Conservation (phyloP, 2,329 filamentous ascomycete genomes). For the Colletotrichum sp. region DNA sequence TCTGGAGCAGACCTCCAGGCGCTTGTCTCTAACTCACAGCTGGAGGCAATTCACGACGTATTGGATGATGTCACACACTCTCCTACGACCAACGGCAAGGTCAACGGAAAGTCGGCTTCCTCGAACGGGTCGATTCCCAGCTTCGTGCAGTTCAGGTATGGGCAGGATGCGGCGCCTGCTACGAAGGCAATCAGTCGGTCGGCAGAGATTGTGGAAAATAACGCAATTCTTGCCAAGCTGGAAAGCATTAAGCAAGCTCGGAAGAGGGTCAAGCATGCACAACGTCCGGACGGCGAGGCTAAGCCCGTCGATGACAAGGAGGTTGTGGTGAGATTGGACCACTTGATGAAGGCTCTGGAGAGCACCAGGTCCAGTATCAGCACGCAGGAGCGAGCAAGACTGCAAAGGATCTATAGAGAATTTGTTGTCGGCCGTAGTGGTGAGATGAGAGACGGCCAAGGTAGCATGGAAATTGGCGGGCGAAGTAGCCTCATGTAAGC, state of each 20-base stretch:
- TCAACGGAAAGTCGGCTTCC: constrained; percentile 26
- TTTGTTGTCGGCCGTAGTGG: constrained; percentile 93
- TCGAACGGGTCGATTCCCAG: constrained; percentile 45
- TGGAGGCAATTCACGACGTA: constrained; percentile 95
- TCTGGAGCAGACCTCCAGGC: constrained; percentile 95
- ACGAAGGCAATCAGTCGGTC: constrained; percentile 50
- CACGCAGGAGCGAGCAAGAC: constrained; percentile 72
- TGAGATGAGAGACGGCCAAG: constrained; percentile 93
- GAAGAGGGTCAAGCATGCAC: constrained; percentile 45
- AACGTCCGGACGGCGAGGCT: constrained; percentile 28
- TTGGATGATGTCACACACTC: constrained; percentile 58
- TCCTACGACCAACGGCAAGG: constrained; percentile 39
- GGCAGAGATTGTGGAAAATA: constrained; percentile 72
- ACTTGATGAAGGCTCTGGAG: constrained; percentile 78
- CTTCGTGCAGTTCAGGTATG: constrained; percentile 87
- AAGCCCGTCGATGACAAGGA: constrained; percentile 57
- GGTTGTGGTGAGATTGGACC: constrained; percentile 83
- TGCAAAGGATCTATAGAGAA: constrained; percentile 86
- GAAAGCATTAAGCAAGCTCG: constrained; percentile 77
- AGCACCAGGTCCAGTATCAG: constrained; percentile 85
- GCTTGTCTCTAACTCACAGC: constrained; percentile 92
- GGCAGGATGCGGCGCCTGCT: constrained; percentile 56
- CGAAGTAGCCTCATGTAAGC: constrained; percentile 88
- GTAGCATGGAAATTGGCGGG: constrained; percentile 89
- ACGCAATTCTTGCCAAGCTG: constrained; percentile 81